phyloP scores from a whole-genome alignment of 2,329 filamentous ascomycete species.

The Pseudogymnoascus destructans region DNA sequence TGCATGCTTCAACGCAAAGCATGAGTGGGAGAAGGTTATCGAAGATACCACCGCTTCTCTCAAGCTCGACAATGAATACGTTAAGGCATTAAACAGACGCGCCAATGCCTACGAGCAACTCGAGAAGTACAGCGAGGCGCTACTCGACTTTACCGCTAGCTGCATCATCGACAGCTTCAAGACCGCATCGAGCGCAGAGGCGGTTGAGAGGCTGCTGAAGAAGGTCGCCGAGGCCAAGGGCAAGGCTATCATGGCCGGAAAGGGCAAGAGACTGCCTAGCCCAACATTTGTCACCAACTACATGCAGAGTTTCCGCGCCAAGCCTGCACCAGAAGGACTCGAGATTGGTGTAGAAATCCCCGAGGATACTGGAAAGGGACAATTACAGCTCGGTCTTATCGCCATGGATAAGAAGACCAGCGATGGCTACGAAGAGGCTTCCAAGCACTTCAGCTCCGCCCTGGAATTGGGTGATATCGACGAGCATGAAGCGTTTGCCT shows the following conservation, averaged over 20 bases:
- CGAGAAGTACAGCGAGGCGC: constrained; percentile 79
- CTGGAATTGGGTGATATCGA: constrained; percentile 69
- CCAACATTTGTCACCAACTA: constrained; percentile 98
- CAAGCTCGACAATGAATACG: constrained; percentile 84
- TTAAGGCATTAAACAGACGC: constrained; percentile 93
- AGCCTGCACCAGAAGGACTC: constrained; percentile 65
- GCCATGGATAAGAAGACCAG: constrained; percentile 76
- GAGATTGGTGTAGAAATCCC: constrained; percentile 68
- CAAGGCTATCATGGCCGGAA: constrained; percentile 69
- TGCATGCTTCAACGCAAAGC: constrained; percentile 89
- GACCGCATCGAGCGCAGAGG: constrained; percentile 76
- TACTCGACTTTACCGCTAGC: constrained; percentile 95
- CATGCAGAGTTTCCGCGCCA: constrained; percentile 89
- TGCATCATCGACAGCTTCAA: constrained; percentile 98
- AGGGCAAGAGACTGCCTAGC: constrained; percentile 77
- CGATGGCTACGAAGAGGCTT: constrained; percentile 83
- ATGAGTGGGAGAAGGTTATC: constrained; percentile 89
- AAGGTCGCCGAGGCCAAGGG: constrained; percentile 94
- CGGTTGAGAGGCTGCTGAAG: constrained; percentile 87
- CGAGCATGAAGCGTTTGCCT: constrained; percentile 76
- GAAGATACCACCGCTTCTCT: constrained; percentile 94
- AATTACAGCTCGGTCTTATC: constrained; percentile 71
- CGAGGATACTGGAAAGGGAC: constrained; percentile 68
- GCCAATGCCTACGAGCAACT: constrained; percentile 95
- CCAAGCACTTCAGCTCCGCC: constrained; percentile 74